phyloP scores from a whole-genome alignment of 2,329 filamentous ascomycete species.

The Metarhizium humberi region DNA sequence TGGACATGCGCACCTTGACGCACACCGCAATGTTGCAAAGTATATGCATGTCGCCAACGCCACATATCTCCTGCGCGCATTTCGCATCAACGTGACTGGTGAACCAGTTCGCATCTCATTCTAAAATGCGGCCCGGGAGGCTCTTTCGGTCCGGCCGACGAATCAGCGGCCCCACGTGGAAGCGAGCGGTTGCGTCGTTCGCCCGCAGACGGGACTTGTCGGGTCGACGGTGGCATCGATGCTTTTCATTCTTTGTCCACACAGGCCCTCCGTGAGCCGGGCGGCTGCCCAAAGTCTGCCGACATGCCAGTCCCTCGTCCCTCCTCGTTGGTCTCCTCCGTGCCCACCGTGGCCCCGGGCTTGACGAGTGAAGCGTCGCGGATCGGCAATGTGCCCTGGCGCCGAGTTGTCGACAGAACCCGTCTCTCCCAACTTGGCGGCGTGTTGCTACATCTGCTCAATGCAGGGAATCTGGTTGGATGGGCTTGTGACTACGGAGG shows the following conservation, averaged over 20 bases:
- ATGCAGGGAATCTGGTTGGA: background rate
- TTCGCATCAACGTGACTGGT: no score
- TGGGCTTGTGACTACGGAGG: background rate
- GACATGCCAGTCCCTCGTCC: no score
- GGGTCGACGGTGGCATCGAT: background rate
- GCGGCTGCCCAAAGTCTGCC: no score
- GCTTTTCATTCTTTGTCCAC: no score
- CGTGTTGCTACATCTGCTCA: background rate
- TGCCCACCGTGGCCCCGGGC: background rate
- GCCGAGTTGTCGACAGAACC: background rate
- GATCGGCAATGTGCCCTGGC: background rate
- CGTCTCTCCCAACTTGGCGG: no score
- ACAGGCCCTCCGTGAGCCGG: no score
- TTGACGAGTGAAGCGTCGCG: background rate
- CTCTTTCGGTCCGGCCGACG: slow-evolving; percentile 5
- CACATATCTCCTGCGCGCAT: no score
- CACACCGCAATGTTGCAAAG: no score
- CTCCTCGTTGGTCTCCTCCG: background rate
- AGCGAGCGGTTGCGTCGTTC: slow-evolving; percentile 15
- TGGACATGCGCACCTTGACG: no score
- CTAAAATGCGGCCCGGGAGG: background rate
- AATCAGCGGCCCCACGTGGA: slow-evolving; percentile 22
- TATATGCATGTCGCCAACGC: no score
- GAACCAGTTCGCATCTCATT: no score
- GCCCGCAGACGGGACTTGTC: background rate